A percentile compares a stretch with the other conserved stretches of the same genome.
Conservation (phyloP, 352 stramenopile genomes). For the Globisporangium megalacanthum region DNA sequence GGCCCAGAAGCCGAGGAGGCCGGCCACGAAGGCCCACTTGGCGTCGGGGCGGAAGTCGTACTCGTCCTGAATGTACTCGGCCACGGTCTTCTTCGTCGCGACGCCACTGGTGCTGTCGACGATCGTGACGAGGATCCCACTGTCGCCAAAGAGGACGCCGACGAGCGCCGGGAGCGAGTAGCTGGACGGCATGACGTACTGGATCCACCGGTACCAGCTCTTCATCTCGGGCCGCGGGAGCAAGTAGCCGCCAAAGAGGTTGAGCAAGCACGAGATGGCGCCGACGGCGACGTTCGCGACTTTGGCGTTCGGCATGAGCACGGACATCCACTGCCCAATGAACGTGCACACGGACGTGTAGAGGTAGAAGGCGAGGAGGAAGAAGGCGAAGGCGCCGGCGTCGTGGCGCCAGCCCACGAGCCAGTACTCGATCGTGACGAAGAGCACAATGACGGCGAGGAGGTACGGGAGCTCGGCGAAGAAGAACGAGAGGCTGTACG, state of each 20-base stretch:
- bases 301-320: slow-evolving; percentile 43
- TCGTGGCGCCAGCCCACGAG: slow-evolving; percentile 27
- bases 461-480: slow-evolving; percentile 41
- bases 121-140: slow-evolving; percentile 19
- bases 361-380: slow-evolving; percentile 12
- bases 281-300: slow-evolving; percentile 46
- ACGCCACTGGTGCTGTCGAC: slow-evolving; percentile 2
- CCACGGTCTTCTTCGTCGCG: background rate
- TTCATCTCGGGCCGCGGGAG: slow-evolving; percentile 16
- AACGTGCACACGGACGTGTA: slow-evolving; percentile 11
- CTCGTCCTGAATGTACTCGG: slow-evolving; percentile 14
- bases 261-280: slow-evolving; percentile 39
- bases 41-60: slow-evolving; percentile 23
- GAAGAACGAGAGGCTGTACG: slow-evolving; percentile 34
- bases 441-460: slow-evolving; percentile 18
- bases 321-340: slow-evolving; percentile 36
- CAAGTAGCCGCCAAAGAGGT: slow-evolving; percentile 34
- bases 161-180: slow-evolving; percentile 18
- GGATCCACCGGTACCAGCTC: slow-evolving; percentile 24
- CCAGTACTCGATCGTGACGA: slow-evolving; percentile 44
- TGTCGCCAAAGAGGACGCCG: slow-evolving; percentile 10
- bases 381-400: slow-evolving; percentile 33
- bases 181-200: slow-evolving; percentile 20
- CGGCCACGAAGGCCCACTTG: slow-evolving; percentile 14
- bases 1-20: slow-evolving; percentile 21